Conservation (phyloP, 331 rosid species). For the Pyrus hybrid region DNA sequence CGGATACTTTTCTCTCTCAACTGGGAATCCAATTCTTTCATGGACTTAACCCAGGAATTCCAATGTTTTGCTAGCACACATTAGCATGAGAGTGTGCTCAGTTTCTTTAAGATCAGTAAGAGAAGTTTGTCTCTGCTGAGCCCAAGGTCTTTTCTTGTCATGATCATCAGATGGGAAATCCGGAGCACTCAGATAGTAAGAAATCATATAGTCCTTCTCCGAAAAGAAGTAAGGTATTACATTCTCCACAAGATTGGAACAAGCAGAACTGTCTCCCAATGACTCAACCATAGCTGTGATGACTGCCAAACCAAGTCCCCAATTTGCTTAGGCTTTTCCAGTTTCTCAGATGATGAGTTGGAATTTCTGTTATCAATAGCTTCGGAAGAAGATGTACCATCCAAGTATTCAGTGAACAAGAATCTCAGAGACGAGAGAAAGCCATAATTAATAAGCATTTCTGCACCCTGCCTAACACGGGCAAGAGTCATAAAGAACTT, state of each 20-base stretch:
- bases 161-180: constrained; percentile 62
- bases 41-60: constrained; percentile 73
- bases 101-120: constrained; percentile 67
- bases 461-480: constrained; percentile 82
- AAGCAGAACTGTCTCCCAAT: constrained; percentile 66
- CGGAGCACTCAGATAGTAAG: constrained; percentile 63
- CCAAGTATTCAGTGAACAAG: constrained; percentile 45
- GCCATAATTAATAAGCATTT: constrained; percentile 66
- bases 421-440: constrained; percentile 65
- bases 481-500: constrained; percentile 83
- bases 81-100: constrained; percentile 71
- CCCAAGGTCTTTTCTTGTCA: constrained; percentile 71
- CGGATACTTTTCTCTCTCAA: constrained; percentile 89
- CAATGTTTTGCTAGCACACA: constrained; percentile 85
- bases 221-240: constrained; percentile 70
- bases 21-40: constrained; percentile 57
- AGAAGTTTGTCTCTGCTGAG: constrained; percentile 56
- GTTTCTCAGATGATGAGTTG: constrained; percentile 27
- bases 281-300: constrained; percentile 84
- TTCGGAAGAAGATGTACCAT: constrained; percentile 28
- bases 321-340: constrained; percentile 54
- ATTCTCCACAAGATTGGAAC: constrained; percentile 60
- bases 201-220: constrained; percentile 61
- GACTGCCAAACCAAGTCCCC: constrained; percentile 91
- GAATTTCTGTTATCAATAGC: constrained; percentile 24